These are phyloP conservation scores for Xerocomus nothofagi DNA, from an alignment of 1,284 basidiomycete species.

Conservation along the genomic window DNA sequence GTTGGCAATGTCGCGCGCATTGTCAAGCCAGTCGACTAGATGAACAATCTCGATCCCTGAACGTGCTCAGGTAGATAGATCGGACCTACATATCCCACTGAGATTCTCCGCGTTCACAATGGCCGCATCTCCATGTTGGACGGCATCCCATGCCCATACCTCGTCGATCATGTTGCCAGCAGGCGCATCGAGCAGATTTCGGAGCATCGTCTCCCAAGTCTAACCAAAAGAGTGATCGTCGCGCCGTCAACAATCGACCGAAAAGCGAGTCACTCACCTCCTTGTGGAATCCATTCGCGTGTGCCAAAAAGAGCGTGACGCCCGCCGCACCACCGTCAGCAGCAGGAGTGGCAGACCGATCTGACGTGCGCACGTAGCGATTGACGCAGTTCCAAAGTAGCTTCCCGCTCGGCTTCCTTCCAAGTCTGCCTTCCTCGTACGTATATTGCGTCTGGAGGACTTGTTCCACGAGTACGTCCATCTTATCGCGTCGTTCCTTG, in stretches of 20 bases:
- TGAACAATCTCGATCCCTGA: not conserved
- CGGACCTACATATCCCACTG: constrained; percentile 52
- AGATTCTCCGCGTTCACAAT: constrained; percentile 60
- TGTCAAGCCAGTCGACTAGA: constrained; percentile 69
- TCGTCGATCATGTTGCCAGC: constrained; percentile 54
- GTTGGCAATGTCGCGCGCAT: constrained; percentile 70
- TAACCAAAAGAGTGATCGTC: constrained; percentile 29
- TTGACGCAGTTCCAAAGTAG: constrained; percentile 58
- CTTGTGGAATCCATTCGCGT: constrained; percentile 84
- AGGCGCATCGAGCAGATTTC: constrained; percentile 45
- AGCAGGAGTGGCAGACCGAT: constrained; percentile 1
- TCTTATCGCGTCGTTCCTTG: constrained; percentile 33
- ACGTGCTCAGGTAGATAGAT: not conserved
- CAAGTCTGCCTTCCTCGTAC: constrained; percentile 21
- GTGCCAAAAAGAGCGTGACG: constrained; percentile 69
- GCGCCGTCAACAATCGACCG: not conserved
- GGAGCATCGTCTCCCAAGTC: constrained; percentile 69
- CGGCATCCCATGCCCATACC: constrained; percentile 77
- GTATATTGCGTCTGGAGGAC: constrained; percentile 23
- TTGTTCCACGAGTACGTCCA: constrained; percentile 23
- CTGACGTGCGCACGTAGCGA: constrained; percentile 45
- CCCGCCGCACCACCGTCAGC: constrained; percentile 28
- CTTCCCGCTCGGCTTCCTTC: constrained; percentile 34
- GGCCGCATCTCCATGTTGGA: constrained; percentile 76
- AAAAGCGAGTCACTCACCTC: constrained; percentile 53